phyloP scores from a whole-genome alignment of 306 rosid genomes.

The Cucumis sativus region Cucumber_9930_V3 NC_026660.2:21387001-21387500 shows the following conservation, averaged over 20 bases:
- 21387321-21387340: slow-evolving; percentile 90
- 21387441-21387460: slow-evolving; percentile 55
- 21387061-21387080: slow-evolving; percentile 85
- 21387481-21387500: slow-evolving; percentile 88
- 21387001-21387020: slow-evolving; percentile 80
- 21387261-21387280: no score
- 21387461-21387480: slow-evolving; percentile 39
- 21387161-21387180: slow-evolving; percentile 46
- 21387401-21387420: slow-evolving; percentile 84
- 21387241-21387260: no score
- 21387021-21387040: slow-evolving; percentile 86
- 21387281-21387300: not conserved
- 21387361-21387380: slow-evolving; percentile 59
- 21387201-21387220: not conserved
- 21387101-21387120: slow-evolving; percentile 85
- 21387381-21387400: slow-evolving; percentile 85
- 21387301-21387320: slow-evolving; percentile 19
- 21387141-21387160: slow-evolving; percentile 81
- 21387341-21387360: slow-evolving; percentile 73
- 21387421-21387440: slow-evolving; percentile 78
- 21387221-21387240: no score
- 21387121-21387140: slow-evolving; percentile 83
- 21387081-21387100: slow-evolving; percentile 80
- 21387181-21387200: no score
- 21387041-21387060: slow-evolving; percentile 87